These are phyloP conservation scores for Coccomyxa sp. DNA, from an alignment of 139 green algal genomes.

Conservation along the genomic window DNA sequence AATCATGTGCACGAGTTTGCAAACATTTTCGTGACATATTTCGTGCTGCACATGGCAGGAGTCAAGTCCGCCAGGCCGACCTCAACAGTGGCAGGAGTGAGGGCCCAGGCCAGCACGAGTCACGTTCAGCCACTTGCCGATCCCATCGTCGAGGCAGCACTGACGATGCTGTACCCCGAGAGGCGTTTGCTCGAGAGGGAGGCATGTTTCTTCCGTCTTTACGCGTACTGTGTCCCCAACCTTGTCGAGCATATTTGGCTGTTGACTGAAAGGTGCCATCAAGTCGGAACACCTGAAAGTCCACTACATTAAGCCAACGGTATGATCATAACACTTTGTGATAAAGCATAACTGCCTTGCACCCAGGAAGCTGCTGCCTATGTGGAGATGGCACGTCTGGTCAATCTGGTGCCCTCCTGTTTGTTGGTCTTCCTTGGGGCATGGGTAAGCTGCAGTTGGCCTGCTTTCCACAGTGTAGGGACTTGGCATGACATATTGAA, in stretches of 20 bases:
- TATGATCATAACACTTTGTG: too few species aligned
- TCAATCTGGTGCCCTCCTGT: constrained; percentile 49
- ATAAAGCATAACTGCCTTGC: neutral
- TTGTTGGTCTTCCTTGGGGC: constrained; percentile 57
- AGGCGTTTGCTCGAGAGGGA: neutral
- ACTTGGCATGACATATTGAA: neutral
- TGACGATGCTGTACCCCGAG: neutral
- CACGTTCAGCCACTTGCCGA: neutral
- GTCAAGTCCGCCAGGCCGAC: neutral
- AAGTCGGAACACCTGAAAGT: neutral
- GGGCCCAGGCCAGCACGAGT: neutral
- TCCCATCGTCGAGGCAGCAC: neutral
- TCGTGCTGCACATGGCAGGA: neutral
- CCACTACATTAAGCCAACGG: too few species aligned
- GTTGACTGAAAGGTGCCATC: neutral
- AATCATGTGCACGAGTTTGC: too few species aligned
- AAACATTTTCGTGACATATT: too few species aligned
- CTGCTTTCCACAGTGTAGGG: neutral
- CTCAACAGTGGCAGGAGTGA: neutral
- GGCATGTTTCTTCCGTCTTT: neutral
- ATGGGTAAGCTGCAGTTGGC: constrained; percentile 22
- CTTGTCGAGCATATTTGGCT: neutral
- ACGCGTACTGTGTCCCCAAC: neutral
- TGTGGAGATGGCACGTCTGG: constrained; percentile 43
- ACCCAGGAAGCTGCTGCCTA: constrained; percentile 17